Evolutionary conservation across 2,329 filamentous ascomycete genomes (phyloP).

Genomic region (Neophaeococcomyces mojaviensis): DNA sequence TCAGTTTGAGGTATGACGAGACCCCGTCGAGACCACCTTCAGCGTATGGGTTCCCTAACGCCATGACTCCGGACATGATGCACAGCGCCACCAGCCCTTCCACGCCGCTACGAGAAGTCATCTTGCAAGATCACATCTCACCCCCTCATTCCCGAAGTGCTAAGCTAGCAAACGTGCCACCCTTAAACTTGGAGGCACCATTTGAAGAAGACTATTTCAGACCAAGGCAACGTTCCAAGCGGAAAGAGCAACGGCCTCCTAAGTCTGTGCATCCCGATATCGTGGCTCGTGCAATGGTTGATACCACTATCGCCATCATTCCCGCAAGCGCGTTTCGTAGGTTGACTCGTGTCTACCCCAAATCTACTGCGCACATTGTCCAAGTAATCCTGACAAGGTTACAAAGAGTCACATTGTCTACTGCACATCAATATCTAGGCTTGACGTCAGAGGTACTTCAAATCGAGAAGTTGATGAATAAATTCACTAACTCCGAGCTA

Average conservation of each 20-base stretch:
- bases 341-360: constrained; percentile 87
- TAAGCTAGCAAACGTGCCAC: constrained; percentile 58
- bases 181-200: constrained; percentile 59
- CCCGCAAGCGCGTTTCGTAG: constrained; percentile 92
- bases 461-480: constrained; percentile 89
- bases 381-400: constrained; percentile 94
- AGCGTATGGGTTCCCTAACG: constrained; percentile 28
- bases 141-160: constrained; percentile 17
- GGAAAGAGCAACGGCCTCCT: constrained; percentile 26
- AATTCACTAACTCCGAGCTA: constrained; percentile 82
- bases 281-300: constrained; percentile 87
- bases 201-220: constrained; percentile 26
- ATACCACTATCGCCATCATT: constrained; percentile 97
- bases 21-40: constrained; percentile 39
- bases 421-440: constrained; percentile 89
- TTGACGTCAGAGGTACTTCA: constrained; percentile 84
- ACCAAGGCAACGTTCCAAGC: constrained; percentile 29
- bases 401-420: constrained; percentile 88
- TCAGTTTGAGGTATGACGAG: constrained; percentile 64
- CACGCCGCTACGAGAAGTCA: constrained; percentile 12
- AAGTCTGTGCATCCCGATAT: constrained; percentile 93
- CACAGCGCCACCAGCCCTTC: constrained; percentile 32
- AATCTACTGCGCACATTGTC: constrained; percentile 93
- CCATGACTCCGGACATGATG: constrained; percentile 32
- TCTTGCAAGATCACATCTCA: not conserved